Conservation (phyloP, 1,284 basidiomycete species). For the Rhodotorula sp. region DNA sequence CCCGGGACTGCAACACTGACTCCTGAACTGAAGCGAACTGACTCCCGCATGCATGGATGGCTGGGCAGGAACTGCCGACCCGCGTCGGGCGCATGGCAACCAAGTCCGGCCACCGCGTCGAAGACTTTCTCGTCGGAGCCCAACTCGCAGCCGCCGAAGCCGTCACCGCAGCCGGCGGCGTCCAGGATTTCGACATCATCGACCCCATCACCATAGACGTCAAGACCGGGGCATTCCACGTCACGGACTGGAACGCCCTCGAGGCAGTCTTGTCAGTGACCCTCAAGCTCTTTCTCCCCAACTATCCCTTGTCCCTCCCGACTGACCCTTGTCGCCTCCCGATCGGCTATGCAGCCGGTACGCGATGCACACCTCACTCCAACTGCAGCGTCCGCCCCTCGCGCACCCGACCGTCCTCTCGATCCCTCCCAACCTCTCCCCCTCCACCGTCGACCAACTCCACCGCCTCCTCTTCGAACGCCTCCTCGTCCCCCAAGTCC, state of each 20-base stretch:
- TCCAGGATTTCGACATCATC: slow-evolving; percentile 58
- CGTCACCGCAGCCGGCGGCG: slow-evolving; percentile 57
- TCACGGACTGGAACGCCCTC: slow-evolving; percentile 82
- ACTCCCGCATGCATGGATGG: neutral
- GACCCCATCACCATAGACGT: slow-evolving; percentile 65
- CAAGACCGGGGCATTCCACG: slow-evolving; percentile 59
- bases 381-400: slow-evolving; percentile 77
- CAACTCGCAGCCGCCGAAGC: slow-evolving; percentile 57
- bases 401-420: slow-evolving; percentile 80
- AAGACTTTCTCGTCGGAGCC: slow-evolving; percentile 80
- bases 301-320: neutral
- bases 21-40: neutral
- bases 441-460: slow-evolving; percentile 68
- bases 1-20: neutral
- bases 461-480: slow-evolving; percentile 90
- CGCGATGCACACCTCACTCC: slow-evolving; percentile 71
- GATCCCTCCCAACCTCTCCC: slow-evolving; percentile 67
- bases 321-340: neutral
- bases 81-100: slow-evolving; percentile 65
- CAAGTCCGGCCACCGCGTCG: slow-evolving; percentile 56
- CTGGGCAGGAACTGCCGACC: slow-evolving; percentile 62
- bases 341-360: slow-evolving; percentile 65
- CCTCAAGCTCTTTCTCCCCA: neutral
- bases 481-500: slow-evolving; percentile 87
- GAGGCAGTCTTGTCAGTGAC: slow-evolving; percentile 79